Evolutionary conservation across 495 filamentous ascomycete species (phyloP), one percentile per base, ranked within the genome.

Genomic region (Elaphomyces granulatus): DNA sequence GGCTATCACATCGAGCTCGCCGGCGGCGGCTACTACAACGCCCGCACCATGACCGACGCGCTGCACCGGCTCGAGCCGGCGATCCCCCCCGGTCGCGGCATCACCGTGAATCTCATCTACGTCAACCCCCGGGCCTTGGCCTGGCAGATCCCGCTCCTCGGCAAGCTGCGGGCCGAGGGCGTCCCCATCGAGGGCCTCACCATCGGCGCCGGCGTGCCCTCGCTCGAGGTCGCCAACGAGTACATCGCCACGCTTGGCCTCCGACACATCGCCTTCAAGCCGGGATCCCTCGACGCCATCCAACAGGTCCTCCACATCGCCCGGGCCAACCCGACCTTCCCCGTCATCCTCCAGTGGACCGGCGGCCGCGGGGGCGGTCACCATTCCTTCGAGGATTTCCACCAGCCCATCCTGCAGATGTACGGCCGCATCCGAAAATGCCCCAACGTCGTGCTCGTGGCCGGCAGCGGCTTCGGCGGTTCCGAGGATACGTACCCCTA

Each of bases 341-440:
- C 66, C 6, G 52, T 71, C 34, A 60, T 67, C 14, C 43, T 71
- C 38, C 67, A 71, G 44, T 71, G 67, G 67, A 71, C 67, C 7
- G 67, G 67, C 37, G 67, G 67, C 6, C 55, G 67, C 40, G 67
- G 63, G 16, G 67, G 67, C 45, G 67, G 67, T 30, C 67, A 71
- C 47, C 67, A 71, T 43, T 71, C 67, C 2, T 68, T 52, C 41
- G 67, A 71, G 47, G 67, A 71, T 40, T 71, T 71, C 48, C 66
- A 71, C 45, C 45, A 56, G 15, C 66, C 67, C 2, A 55, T 71
- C 8, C 42, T 71, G 6, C 49, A 54, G 37, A 67, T 58, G 38
- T 71, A 71, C 43, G 49, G 54, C 38, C 47, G 50, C 6, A 61
- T 71, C 14, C 59, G 67, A 36, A 57, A 62, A 38, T 54, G 60